phyloP scores from a whole-genome alignment of 805 yeast genomes.

The Wickerhamiella azyma region DNA sequence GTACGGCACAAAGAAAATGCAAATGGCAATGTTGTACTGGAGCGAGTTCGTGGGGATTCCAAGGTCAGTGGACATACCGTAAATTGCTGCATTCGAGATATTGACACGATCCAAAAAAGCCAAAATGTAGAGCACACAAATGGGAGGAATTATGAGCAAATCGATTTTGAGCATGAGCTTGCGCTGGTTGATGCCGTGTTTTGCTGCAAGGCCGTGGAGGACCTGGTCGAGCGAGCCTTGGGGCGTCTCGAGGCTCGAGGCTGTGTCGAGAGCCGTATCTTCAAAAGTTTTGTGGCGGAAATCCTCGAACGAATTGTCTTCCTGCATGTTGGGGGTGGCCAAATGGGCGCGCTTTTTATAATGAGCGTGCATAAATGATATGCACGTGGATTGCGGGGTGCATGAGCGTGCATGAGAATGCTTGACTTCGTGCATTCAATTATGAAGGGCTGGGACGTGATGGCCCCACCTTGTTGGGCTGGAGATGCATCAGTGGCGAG shows the following conservation, averaged over 20 bases:
- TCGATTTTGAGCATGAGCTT: conserved; percentile 53
- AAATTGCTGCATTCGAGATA: conserved; percentile 66
- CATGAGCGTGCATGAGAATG: too few species aligned
- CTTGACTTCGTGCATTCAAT: too few species aligned
- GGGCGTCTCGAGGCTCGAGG: neutral
- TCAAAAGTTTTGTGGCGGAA: neutral
- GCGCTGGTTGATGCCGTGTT: conserved; percentile 38
- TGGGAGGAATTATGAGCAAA: conserved; percentile 59
- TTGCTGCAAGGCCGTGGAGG: conserved; percentile 28
- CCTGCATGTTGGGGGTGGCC: too few species aligned
- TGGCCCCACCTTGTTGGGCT: too few species aligned
- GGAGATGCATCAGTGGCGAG: too few species aligned
- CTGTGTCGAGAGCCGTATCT: neutral
- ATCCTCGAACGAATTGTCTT: neutral
- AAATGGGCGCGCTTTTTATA: too few species aligned
- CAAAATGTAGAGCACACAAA: conserved; percentile 57
- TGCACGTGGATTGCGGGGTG: neutral
- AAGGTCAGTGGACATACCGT: conserved; percentile 48
- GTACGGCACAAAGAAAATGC: conserved; percentile 62
- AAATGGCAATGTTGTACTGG: conserved; percentile 51
- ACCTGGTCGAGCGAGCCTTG: neutral
- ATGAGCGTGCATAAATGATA: neutral
- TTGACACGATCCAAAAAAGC: conserved; percentile 74
- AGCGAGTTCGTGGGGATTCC: conserved; percentile 29
- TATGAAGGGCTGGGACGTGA: too few species aligned